Base-by-base conservation (phyloP, 2,329 filamentous ascomycete genomes). In the Pseudocercospora macadamiae region DNA sequence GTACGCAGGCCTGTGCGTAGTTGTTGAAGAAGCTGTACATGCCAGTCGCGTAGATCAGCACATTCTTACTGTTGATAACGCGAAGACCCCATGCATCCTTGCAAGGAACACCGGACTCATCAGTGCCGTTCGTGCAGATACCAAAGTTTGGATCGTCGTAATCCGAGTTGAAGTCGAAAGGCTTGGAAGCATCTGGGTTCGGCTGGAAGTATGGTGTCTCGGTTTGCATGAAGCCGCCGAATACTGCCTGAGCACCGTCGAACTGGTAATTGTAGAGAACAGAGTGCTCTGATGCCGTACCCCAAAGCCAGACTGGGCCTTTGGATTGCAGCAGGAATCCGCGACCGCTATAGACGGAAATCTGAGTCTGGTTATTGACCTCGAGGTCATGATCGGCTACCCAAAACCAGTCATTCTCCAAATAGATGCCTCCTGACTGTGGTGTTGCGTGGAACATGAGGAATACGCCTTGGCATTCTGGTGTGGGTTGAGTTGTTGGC, bases 401-500 rank as follows among this genome's bases (percentile, higher is more conserved):
- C 80, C 80, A 82, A 67, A 77, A 77, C 82, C 80, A 83, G 59
- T 77, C 75, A 61, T 82, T 83, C 66, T 86, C 82, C 47, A 84
- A 75, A 63, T 84, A 84, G 6, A 96, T 84, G 68, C 91, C 93
- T 62, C 92, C 90, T 48, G 77, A 77, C 1, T 79, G 48, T 34
- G 58, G 58, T n/a, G 28, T 28, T 19, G 85, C 71, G 64, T 86
- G 82, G 28, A 86, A 69, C 53, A 82, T 70, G 42, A 74, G 59
- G 63, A 72, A 74, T 4, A 70, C 74, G 7, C 70, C 73, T 14
- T 69, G 61, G 58, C 73, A 76, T 10, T 91, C 91, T 73, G 90
- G 96, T 84, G 89, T 96, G 70, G 51, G 52, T 10, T 60, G 21
- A 14, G 96, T 86, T 72, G 88, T 88, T 74, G 90, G 88, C 90